A percentile compares a stretch with the other conserved stretches of the same genome.
These are phyloP conservation scores for Tanozyma kutaoensis DNA, from an alignment of 805 yeast genomes.

Conservation along the genomic window DNA sequence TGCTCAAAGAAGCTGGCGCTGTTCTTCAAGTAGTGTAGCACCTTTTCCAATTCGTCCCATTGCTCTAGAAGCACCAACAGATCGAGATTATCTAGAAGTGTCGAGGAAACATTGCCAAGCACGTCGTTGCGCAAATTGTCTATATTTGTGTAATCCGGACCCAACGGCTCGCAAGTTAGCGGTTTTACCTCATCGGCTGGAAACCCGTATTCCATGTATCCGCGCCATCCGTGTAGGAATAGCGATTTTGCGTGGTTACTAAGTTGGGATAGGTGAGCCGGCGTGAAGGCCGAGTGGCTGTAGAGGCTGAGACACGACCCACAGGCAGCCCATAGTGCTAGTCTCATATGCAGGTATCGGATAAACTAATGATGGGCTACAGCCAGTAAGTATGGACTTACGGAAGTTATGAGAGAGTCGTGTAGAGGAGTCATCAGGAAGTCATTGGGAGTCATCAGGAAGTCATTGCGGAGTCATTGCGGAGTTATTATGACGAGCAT, in stretches of 20 bases:
- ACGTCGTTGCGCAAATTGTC: constrained; percentile 64
- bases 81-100: constrained; percentile 70
- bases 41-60: constrained; percentile 32
- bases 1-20: constrained; percentile 38
- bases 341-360: too few species aligned
- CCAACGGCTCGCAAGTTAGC: constrained; percentile 52
- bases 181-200: constrained; percentile 82
- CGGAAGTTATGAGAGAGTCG: too few species aligned
- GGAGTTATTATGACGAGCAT: too few species aligned
- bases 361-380: too few species aligned
- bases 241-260: constrained; percentile 37
- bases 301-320: too few species aligned
- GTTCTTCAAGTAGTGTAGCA: constrained; percentile 14
- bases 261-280: constrained; percentile 18
- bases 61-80: constrained; percentile 65
- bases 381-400: too few species aligned
- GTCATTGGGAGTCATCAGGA: too few species aligned
- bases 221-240: constrained; percentile 64
- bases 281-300: constrained; percentile 19
- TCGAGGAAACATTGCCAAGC: constrained; percentile 70
- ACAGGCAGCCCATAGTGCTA: too few species aligned
- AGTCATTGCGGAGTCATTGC: too few species aligned
- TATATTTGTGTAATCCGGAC: constrained; percentile 43
- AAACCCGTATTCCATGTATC: constrained; percentile 56
- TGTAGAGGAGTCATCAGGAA: too few species aligned